Percentiles rank a stretch among this genome's conserved stretches.
These are phyloP conservation scores for Nitzschia sp. DNA, from an alignment of 108 stramenopile species.

Conservation along the genomic window DNA sequence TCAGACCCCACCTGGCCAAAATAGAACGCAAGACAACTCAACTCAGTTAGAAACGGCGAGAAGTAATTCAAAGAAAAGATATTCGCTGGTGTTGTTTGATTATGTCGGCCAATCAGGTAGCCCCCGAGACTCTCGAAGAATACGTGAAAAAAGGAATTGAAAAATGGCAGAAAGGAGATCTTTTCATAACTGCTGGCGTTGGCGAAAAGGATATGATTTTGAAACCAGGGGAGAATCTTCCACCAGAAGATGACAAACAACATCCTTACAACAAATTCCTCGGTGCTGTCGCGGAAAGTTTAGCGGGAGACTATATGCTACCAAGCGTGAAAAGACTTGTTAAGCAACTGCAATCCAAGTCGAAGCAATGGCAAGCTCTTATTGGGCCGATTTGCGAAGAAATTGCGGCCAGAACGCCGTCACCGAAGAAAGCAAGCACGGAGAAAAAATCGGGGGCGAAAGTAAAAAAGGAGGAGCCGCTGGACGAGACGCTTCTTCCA, in stretches of 20 bases:
- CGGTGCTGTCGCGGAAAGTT: background rate
- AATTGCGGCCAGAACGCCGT: background rate
- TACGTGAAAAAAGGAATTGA: conserved; percentile 7
- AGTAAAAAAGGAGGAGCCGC: background rate
- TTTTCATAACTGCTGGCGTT: conserved; percentile 6
- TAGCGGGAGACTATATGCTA: background rate
- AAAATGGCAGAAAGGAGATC: conserved; percentile 9
- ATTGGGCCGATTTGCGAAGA: background rate
- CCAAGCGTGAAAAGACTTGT: conserved; percentile 1
- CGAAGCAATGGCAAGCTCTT: conserved; percentile 6
- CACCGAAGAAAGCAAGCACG: conserved; percentile 1
- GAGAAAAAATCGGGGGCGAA: no score
- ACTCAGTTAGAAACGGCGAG: no score
- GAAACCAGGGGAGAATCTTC: conserved; percentile 1
- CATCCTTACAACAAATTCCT: conserved; percentile 21
- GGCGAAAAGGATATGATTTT: conserved; percentile 11
- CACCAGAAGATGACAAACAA: conserved; percentile 1
- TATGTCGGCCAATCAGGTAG: background rate
- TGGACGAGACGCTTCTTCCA: background rate
- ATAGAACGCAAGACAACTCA: background rate
- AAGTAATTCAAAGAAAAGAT: no score
- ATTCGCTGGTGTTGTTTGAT: no score
- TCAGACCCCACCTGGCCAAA: no score
- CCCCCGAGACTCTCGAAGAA: background rate
- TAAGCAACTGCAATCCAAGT: background rate